These are phyloP conservation scores for Trypanosoma cruzi DNA, from an alignment of 208 protist species.

Conservation along the genomic window DNA sequence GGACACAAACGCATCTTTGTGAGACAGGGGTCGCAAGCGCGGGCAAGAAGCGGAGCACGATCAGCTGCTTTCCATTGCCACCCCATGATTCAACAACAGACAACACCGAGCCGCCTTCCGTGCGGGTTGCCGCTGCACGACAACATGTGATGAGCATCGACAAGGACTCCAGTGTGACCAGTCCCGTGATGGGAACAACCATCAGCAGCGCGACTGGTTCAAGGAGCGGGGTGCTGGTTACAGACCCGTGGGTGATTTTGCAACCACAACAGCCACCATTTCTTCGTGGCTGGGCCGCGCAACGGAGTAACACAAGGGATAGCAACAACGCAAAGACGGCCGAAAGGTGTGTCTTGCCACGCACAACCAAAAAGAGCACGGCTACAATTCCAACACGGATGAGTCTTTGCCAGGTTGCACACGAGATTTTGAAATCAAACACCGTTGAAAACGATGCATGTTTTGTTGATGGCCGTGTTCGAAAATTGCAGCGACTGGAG, in stretches of 20 bases:
- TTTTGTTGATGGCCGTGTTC: not conserved
- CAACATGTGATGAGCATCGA: slow-evolving; percentile 7
- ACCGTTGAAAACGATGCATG: not conserved
- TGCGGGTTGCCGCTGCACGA: not conserved
- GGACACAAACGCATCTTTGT: not conserved
- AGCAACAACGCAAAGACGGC: not conserved
- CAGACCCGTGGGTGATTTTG: not conserved
- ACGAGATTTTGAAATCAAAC: not conserved
- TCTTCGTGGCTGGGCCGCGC: not conserved
- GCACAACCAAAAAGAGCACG: not conserved
- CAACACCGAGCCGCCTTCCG: not conserved
- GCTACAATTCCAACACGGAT: not conserved
- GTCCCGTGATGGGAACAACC: not conserved
- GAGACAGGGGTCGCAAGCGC: not conserved
- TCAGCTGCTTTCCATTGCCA: not conserved
- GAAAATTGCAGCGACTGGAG: not conserved
- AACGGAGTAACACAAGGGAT: not conserved
- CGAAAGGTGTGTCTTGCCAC: not conserved
- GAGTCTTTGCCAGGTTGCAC: not conserved
- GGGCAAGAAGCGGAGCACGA: not conserved
- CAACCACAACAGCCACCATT: not conserved
- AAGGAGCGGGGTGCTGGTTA: not conserved
- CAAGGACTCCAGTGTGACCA: not conserved
- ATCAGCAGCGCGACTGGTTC: not conserved
- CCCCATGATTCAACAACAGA: not conserved